Conservation (phyloP, 2,329 filamentous ascomycete genomes). For the Ceratocystis cubensis region DNA sequence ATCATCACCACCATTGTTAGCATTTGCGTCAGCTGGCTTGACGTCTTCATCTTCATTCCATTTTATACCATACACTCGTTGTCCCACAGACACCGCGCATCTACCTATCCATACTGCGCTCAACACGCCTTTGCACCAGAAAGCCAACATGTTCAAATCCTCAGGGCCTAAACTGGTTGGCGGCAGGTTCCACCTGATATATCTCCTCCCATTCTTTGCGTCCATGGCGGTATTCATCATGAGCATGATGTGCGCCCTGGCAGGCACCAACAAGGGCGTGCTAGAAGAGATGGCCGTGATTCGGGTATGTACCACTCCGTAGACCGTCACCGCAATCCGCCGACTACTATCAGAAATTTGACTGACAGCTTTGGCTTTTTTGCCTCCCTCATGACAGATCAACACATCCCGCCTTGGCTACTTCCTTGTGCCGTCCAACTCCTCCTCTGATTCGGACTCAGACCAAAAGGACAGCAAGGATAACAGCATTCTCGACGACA, state of each 20-base stretch:
- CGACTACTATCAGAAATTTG: slow-evolving; percentile 15
- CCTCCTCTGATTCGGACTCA: slow-evolving; percentile 24
- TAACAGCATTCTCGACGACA: slow-evolving; percentile 26
- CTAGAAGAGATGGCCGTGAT: slow-evolving; percentile 35
- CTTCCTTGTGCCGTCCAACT: slow-evolving; percentile 20
- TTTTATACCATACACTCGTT: background rate
- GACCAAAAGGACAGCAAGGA: slow-evolving; percentile 23
- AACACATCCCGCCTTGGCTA: slow-evolving; percentile 17
- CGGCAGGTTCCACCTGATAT: slow-evolving; percentile 24
- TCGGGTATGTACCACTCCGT: slow-evolving; percentile 26
- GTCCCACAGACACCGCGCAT: background rate
- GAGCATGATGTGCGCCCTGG: slow-evolving; percentile 31
- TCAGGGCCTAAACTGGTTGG: slow-evolving; percentile 13
- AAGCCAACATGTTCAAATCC: background rate
- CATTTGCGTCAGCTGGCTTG: slow-evolving; percentile 16
- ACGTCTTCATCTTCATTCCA: slow-evolving; percentile 1
- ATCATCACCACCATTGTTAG: background rate
- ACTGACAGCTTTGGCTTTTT: background rate
- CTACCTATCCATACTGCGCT: background rate
- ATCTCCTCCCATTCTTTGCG: slow-evolving; percentile 30
- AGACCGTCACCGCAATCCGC: background rate
- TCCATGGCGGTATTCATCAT: slow-evolving; percentile 32
- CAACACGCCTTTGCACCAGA: background rate
- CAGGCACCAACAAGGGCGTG: slow-evolving; percentile 32
- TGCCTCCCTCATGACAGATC: slow-evolving; percentile 6